Conservation (phyloP, 2,329 filamentous ascomycete species). For the Botryotinia calthae region DNA sequence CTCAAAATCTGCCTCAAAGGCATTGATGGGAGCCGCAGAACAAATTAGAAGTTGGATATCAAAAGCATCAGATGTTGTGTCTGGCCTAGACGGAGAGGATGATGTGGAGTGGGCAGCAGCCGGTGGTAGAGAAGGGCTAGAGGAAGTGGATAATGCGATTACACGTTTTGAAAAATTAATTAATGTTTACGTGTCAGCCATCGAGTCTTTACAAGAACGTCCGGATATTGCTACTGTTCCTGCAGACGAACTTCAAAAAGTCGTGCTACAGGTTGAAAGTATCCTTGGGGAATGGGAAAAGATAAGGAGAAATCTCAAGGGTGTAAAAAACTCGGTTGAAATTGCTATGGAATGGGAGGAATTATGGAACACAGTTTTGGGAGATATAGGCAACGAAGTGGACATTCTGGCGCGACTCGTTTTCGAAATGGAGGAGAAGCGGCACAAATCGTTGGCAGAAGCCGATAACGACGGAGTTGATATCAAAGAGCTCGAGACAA, state of each 20-base stretch:
- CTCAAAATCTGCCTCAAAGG: constrained; percentile 77
- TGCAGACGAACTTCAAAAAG: constrained; percentile 65
- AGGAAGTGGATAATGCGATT: constrained; percentile 72
- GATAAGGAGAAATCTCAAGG: constrained; percentile 74
- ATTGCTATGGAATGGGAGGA: constrained; percentile 99
- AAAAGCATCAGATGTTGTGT: constrained; percentile 86
- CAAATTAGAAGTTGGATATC: constrained; percentile 93
- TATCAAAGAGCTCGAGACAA: constrained; percentile 86
- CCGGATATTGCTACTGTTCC: constrained; percentile 71
- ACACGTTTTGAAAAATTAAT: constrained; percentile 83
- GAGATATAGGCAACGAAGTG: constrained; percentile 88
- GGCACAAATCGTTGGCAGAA: constrained; percentile 72
- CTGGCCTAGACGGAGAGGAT: constrained; percentile 87
- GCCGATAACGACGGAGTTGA: constrained; percentile 65
- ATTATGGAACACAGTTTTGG: constrained; percentile 88
- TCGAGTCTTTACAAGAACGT: constrained; percentile 82
- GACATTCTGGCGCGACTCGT: constrained; percentile 76
- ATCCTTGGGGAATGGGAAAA: constrained; percentile 82
- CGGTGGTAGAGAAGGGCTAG: constrained; percentile 77
- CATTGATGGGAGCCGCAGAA: constrained; percentile 81
- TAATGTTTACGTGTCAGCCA: constrained; percentile 89
- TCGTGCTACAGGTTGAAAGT: constrained; percentile 85
- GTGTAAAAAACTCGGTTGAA: constrained; percentile 86
- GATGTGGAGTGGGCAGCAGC: constrained; percentile 96
- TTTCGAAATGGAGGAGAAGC: constrained; percentile 96